These are phyloP conservation scores for Coemansia sp. DNA, from an alignment of 192 early-diverging fungal species.

Conservation along the genomic window DNA sequence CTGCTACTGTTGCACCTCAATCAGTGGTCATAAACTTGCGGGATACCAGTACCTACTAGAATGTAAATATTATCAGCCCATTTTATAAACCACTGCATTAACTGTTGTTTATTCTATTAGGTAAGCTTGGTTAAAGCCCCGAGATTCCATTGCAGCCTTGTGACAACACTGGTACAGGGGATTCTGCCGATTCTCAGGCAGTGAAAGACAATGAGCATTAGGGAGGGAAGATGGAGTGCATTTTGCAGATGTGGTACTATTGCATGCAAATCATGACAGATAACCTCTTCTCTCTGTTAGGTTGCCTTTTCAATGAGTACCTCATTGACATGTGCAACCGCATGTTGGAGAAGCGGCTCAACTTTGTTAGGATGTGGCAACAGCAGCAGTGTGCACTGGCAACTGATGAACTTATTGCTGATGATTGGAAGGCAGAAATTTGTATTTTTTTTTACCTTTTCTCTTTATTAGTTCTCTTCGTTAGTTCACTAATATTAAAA, in stretches of 20 bases:
- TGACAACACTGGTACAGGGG: too few species aligned
- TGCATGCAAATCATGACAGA: neutral
- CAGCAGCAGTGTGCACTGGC: neutral
- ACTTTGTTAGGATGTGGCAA: neutral
- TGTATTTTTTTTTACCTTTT: too few species aligned
- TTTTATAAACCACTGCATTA: neutral
- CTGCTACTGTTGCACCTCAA: neutral
- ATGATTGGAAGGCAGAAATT: neutral
- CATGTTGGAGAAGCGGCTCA: neutral
- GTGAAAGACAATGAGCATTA: neutral
- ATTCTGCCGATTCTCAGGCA: neutral
- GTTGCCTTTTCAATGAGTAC: neutral
- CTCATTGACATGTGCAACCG: neutral
- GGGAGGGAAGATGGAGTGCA: neutral
- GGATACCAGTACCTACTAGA: neutral
- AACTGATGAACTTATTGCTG: neutral
- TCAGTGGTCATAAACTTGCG: neutral
- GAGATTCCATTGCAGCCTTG: neutral
- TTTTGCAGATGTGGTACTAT: neutral
- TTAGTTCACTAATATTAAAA: too few species aligned
- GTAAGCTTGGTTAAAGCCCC: neutral
- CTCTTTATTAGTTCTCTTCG: too few species aligned
- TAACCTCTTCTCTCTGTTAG: neutral
- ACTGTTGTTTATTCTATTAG: neutral
- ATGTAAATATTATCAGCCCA: neutral